Evolutionary conservation across 805 yeast genomes (phyloP).

Genomic region (Lipomyces yamadae): DNA sequence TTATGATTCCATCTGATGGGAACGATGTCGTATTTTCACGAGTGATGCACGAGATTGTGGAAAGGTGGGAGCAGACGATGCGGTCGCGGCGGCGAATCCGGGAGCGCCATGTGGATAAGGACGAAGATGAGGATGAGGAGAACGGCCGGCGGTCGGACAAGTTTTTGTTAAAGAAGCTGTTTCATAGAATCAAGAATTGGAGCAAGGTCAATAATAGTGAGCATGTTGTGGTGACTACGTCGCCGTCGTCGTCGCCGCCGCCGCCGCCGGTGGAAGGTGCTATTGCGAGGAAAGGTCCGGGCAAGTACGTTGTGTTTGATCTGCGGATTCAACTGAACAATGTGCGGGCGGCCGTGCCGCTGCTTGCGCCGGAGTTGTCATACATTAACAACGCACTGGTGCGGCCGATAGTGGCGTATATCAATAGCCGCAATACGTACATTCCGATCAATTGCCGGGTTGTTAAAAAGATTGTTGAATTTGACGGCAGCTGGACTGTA

Average conservation of each 20-base stretch:
- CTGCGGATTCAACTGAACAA: conserved; percentile 78
- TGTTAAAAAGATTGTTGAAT: conserved; percentile 77
- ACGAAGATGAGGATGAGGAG: conserved; percentile 34
- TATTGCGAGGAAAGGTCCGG: conserved; percentile 17
- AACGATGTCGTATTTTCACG: conserved; percentile 53
- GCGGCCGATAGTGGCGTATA: conserved; percentile 93
- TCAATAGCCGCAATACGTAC: conserved; percentile 85
- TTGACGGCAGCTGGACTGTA: conserved; percentile 95
- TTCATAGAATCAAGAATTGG: background rate
- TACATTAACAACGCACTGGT: conserved; percentile 90
- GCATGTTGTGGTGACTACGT: conserved; percentile 11
- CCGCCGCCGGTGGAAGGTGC: background rate
- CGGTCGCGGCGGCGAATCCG: conserved; percentile 28
- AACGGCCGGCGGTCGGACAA: background rate
- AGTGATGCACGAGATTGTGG: conserved; percentile 48
- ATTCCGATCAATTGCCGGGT: conserved; percentile 86
- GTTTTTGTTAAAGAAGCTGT: background rate
- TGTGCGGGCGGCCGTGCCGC: conserved; percentile 86
- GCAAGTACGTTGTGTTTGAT: conserved; percentile 65
- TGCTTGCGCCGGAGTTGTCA: conserved; percentile 84
- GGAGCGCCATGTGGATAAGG: conserved; percentile 7
- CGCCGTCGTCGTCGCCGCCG: background rate
- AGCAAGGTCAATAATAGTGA: conserved; percentile 1
- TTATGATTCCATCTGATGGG: conserved; percentile 73
- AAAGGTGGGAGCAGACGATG: conserved; percentile 48